Evolutionary conservation across 352 stramenopile genomes (phyloP).

Genomic region (Globisporangium uncinulatum): DNA sequence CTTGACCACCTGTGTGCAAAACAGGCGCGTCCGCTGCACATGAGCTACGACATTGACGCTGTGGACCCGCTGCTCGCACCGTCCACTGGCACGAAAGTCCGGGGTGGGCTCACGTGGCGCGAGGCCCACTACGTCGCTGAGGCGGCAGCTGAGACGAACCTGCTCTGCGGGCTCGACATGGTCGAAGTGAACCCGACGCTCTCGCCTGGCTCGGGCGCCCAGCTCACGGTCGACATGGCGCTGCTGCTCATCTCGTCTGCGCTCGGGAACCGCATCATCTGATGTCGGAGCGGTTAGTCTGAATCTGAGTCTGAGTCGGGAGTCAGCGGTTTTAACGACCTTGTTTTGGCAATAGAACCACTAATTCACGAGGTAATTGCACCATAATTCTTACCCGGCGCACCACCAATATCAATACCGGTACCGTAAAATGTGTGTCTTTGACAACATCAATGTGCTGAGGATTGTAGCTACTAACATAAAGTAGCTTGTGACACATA

Average conservation of each 20-base stretch:
- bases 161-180: conserved; percentile 90
- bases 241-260: conserved; percentile 91
- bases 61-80: conserved; percentile 93
- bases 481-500: no score
- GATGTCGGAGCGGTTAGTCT: conserved; percentile 9
- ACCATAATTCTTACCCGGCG: no score
- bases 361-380: no score
- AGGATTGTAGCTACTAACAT: no score
- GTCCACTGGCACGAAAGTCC: conserved; percentile 94
- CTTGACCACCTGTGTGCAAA: conserved; percentile 90
- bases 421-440: no score
- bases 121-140: conserved; percentile 97
- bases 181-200: conserved; percentile 95
- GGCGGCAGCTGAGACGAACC: conserved; percentile 87
- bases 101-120: conserved; percentile 94
- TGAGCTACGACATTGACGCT: conserved; percentile 98
- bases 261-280: conserved; percentile 91
- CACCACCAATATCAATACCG: no score
- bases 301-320: no score
- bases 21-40: conserved; percentile 90
- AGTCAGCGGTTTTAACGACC: no score
- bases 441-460: no score
- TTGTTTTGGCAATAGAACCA: no score
- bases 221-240: conserved; percentile 92
- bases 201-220: conserved; percentile 78